Evolutionary conservation across 225 moss, liverwort and hornwort genomes (phyloP), one percentile per base, ranked within the genome.

Genomic region (Sphagnum tenellum): DNA sequence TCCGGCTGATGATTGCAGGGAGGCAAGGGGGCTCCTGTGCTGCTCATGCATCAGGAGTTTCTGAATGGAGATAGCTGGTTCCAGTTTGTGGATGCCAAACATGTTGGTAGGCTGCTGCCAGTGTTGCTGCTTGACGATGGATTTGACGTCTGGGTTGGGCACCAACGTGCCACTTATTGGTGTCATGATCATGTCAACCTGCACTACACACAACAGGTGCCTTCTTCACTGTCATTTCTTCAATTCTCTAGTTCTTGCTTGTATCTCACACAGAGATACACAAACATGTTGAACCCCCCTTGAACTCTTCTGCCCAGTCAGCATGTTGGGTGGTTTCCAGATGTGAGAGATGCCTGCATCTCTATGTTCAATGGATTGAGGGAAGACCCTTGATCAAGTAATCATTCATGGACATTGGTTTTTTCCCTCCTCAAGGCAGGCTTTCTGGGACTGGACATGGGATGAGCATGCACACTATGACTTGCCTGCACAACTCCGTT

Each of bases 61-160:
- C 9, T 84, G 8, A 89, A 77, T 70, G 92, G 92, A 7, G 83
- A 84, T 14, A 67, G 61, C 5, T 89, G 89, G 89, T 89, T 93
- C 62, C 60, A 67, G 52, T 50, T 7, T 48, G 69, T 74, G 55
- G 68, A 80, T 70, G 74, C 64, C 48, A 50, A 49, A 10, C 67
- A 67, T 55, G 56, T 46, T 48, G 82, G 74, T 67, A 72, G 59
- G 54, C 64, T 89, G 13, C 77, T 93, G 68, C 92, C 89, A 8
- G 29, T 76, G 2, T 69, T 93, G 79, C 74, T 93, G 5, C 55
- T 88, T 50, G 69, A 89, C 48, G 83, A 81, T 10, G 89, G 92
- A 10, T 93, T 83, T 44, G 89, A 93, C 67, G 86, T 93, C 44
- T 93, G 92, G 92, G 72, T 93, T 62, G 92, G 92, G 9, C 92